Conservation (phyloP, 2,329 filamentous ascomycete species). For the Colletotrichum sp. region DNA sequence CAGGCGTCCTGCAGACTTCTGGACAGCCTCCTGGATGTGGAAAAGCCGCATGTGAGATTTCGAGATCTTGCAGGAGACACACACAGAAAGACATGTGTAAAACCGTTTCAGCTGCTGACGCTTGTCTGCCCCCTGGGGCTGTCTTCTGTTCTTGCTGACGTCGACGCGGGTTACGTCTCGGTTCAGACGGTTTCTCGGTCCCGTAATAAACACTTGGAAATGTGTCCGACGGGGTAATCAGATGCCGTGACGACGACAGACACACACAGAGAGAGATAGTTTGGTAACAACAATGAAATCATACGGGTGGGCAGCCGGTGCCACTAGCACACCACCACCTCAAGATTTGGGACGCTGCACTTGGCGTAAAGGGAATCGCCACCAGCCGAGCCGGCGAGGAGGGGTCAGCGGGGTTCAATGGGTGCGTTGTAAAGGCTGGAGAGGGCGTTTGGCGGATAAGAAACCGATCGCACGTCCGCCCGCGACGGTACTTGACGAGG, state of each 20-base stretch:
- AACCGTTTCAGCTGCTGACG: neutral
- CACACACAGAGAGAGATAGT: neutral
- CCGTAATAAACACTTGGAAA: neutral
- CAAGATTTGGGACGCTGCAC: neutral
- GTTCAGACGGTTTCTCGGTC: neutral
- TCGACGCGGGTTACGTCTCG: neutral
- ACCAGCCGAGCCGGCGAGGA: neutral
- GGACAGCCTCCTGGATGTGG: neutral
- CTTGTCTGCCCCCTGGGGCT: neutral
- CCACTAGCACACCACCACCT: neutral
- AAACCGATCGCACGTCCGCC: neutral
- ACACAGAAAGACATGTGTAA: neutral
- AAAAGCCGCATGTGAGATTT: neutral
- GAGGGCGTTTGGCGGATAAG: neutral
- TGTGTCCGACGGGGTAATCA: neutral
- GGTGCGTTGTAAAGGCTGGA: neutral
- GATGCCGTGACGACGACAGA: neutral
- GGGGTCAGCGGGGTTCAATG: neutral
- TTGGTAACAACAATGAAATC: neutral
- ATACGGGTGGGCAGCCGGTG: neutral
- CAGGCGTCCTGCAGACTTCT: neutral
- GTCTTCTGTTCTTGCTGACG: neutral
- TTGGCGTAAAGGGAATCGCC: slow-evolving; percentile 7
- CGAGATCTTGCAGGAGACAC: neutral
- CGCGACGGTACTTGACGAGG: neutral